Percentiles rank a stretch among this genome's conserved stretches.
Conservation (phyloP, 1,284 basidiomycete species). For the Porodaedalea pini region DNA sequence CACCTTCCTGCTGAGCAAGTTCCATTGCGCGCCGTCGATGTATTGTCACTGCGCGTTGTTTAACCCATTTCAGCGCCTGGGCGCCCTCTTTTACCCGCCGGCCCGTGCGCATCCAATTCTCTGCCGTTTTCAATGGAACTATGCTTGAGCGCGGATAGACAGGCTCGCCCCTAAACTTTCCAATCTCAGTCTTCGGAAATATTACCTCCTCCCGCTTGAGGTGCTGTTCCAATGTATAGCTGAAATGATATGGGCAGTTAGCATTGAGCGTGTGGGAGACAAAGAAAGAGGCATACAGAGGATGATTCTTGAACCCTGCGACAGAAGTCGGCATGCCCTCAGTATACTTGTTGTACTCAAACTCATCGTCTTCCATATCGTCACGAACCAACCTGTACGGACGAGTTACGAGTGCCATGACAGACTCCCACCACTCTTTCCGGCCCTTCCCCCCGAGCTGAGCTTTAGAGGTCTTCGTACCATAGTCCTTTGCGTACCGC, state of each 20-base stretch:
- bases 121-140: constrained; percentile 80
- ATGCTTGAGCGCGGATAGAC: constrained; percentile 90
- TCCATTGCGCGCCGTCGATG: constrained; percentile 83
- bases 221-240: constrained; percentile 87
- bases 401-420: constrained; percentile 60
- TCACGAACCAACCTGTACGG: constrained; percentile 88
- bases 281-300: constrained; percentile 53
- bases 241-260: constrained; percentile 32
- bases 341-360: constrained; percentile 71
- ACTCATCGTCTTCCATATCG: constrained; percentile 91
- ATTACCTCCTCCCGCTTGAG: constrained; percentile 88
- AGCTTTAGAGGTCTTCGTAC: constrained; percentile 78
- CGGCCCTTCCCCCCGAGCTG: constrained; percentile 73
- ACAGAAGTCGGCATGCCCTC: constrained; percentile 96
- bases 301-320: constrained; percentile 93
- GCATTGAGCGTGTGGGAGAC: constrained; percentile 12
- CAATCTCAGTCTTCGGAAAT: constrained; percentile 80
- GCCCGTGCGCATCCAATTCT: constrained; percentile 94
- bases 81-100: constrained; percentile 69
- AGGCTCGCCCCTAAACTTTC: constrained; percentile 88
- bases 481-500: constrained; percentile 79
- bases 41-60: constrained; percentile 82
- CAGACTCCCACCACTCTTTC: constrained; percentile 82
- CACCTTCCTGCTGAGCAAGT: constrained; percentile 49
- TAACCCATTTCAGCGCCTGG: constrained; percentile 89